Evolutionary conservation across 2,329 filamentous ascomycete genomes (phyloP).

Genomic region (Fusarium oligoseptatum): DNA sequence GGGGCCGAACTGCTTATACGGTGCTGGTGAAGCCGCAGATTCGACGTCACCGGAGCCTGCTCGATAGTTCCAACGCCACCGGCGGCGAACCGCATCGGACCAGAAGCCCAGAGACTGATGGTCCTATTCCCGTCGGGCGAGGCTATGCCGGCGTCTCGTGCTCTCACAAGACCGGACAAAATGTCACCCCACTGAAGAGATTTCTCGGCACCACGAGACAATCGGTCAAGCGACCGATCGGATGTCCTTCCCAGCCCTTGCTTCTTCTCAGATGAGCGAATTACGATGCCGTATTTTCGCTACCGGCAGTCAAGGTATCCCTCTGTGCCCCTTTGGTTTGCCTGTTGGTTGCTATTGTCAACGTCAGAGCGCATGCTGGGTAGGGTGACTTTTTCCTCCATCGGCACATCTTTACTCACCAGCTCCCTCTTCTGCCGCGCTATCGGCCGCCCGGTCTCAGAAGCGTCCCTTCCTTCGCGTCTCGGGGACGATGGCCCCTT

Average conservation of each 20-base stretch:
- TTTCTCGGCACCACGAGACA: conserved; percentile 48
- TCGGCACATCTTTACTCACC: conserved; percentile 43
- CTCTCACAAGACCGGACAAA: conserved; percentile 36
- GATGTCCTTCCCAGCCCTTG: conserved; percentile 39
- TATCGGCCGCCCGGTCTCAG: conserved; percentile 20
- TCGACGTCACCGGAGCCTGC: conserved; percentile 44
- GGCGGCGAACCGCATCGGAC: conserved; percentile 40
- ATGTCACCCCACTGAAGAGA: conserved; percentile 49
- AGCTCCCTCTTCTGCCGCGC: conserved; percentile 24
- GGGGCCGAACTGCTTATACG: conserved; percentile 45
- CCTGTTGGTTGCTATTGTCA: conserved; percentile 34
- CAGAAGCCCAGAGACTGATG: conserved; percentile 30
- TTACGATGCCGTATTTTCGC: conserved; percentile 30
- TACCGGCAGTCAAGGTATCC: conserved; percentile 14
- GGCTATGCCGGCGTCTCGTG: conserved; percentile 46
- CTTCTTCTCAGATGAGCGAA: conserved; percentile 37
- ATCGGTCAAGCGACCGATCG: conserved; percentile 44
- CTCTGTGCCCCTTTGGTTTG: conserved; percentile 30
- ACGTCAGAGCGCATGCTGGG: conserved; percentile 41
- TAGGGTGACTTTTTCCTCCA: conserved; percentile 42
- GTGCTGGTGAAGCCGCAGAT: conserved; percentile 33
- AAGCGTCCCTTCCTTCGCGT: conserved; percentile 23
- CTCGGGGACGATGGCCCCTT: conserved; percentile 33
- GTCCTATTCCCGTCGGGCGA: conserved; percentile 34
- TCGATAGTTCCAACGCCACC: conserved; percentile 44